Percentiles rank a stretch among this genome's conserved stretches.
phyloP scores from a whole-genome alignment of 2,329 filamentous ascomycete species.

The Fusarium sp. region DNA sequence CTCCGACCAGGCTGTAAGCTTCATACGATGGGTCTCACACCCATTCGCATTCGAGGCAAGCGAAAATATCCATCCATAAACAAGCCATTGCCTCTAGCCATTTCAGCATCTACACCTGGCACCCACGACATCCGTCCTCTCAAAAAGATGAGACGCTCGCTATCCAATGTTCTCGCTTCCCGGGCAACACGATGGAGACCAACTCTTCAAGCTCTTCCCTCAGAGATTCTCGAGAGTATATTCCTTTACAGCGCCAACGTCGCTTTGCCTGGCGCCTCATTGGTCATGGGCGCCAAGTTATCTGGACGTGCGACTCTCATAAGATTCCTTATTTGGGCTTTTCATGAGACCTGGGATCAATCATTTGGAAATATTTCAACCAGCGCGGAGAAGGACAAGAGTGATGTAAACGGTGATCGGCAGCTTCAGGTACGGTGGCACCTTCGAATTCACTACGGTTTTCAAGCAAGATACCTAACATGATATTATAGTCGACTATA shows the following conservation, averaged over 20 bases:
- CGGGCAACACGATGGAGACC: constrained; percentile 43
- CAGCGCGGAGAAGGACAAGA: constrained; percentile 1
- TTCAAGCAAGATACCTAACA: constrained; percentile 14
- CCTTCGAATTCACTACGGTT: background rate
- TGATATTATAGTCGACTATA: constrained; percentile 53
- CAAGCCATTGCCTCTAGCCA: constrained; percentile 16
- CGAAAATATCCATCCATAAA: constrained; percentile 54
- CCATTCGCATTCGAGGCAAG: constrained; percentile 61
- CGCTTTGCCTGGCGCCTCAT: constrained; percentile 58
- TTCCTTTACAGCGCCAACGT: constrained; percentile 62
- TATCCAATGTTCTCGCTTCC: constrained; percentile 47
- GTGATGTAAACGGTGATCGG: constrained; percentile 51
- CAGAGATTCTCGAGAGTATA: constrained; percentile 65
- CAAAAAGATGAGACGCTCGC: constrained; percentile 47
- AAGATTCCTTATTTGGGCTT: constrained; percentile 52
- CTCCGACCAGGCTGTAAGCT: background rate
- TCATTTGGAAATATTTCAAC: constrained; percentile 49
- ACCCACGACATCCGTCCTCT: constrained; percentile 4
- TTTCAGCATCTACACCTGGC: background rate
- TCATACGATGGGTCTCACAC: constrained; percentile 59
- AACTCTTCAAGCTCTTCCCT: constrained; percentile 55
- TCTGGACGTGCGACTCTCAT: constrained; percentile 55
- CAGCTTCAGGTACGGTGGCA: constrained; percentile 56
- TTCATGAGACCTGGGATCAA: constrained; percentile 54
- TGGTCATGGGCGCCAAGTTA: constrained; percentile 58